Evolutionary conservation across 139 green algal species (phyloP).

Genomic region (Chlamydomonas sp.): DNA sequence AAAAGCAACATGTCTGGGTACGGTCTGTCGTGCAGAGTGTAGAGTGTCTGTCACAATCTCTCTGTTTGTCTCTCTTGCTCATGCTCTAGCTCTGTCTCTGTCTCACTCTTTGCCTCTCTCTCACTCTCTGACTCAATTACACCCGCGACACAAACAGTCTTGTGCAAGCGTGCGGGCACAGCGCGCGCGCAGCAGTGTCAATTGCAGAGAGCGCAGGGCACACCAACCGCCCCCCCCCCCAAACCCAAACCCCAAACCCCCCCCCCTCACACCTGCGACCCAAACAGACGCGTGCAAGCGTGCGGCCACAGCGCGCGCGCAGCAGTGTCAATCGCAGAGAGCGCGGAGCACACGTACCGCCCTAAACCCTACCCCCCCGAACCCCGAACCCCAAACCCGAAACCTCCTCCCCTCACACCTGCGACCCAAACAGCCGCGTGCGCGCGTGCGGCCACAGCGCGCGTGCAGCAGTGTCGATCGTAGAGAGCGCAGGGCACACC

Average conservation of each 20-base stretch:
- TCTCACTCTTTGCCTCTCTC: no score
- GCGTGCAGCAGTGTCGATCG: conserved; percentile 24
- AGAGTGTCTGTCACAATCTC: no score
- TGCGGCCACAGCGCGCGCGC: conserved; percentile 44
- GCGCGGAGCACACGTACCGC: not conserved
- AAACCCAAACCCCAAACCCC: not conserved
- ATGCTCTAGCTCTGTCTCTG: no score
- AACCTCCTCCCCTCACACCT: conserved; percentile 28
- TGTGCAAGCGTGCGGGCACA: conserved; percentile 48
- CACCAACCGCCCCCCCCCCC: conserved; percentile 7
- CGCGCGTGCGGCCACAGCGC: conserved; percentile 46
- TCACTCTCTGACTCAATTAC: no score
- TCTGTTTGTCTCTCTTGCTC: no score
- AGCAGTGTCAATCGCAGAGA: conserved; percentile 31
- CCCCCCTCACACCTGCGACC: conserved; percentile 45
- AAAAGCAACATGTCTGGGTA: no score
- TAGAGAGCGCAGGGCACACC: conserved; percentile 24
- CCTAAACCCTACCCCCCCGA: not conserved
- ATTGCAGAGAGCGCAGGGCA: conserved; percentile 29
- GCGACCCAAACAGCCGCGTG: conserved; percentile 64
- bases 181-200: conserved; percentile 5
- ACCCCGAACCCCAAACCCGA: not conserved
- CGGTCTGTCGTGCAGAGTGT: no score
- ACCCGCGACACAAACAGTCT: conserved; percentile 68
- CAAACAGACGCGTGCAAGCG: conserved; percentile 55